phyloP scores from a whole-genome alignment of 805 yeast species.

The Saturnispora mendoncae region DNA sequence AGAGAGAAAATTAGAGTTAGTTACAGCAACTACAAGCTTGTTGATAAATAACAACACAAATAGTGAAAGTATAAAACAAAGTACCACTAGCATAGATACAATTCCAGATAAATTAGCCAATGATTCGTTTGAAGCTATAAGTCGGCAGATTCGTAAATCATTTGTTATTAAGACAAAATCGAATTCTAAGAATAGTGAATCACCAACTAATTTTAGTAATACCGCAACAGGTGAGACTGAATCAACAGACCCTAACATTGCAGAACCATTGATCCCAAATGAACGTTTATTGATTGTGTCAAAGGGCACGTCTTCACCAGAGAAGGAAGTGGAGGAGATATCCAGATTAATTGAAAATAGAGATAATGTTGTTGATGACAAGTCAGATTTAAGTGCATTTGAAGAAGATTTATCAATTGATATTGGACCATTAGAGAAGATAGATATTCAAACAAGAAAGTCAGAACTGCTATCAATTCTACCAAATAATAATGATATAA shows the following conservation, averaged over 20 bases:
- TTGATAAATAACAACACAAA: not conserved
- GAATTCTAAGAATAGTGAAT: not conserved
- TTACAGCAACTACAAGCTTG: constrained; percentile 15
- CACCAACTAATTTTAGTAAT: not conserved
- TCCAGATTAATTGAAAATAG: constrained; percentile 16
- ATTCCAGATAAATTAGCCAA: constrained; percentile 9
- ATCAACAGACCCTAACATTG: constrained; percentile 5
- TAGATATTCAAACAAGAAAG: constrained; percentile 19
- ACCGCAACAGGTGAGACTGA: constrained; percentile 1
- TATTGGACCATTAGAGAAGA: constrained; percentile 24
- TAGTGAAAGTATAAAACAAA: too few species aligned
- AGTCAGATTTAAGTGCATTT: constrained; percentile 17
- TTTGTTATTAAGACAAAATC: constrained; percentile 19
- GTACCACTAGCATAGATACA: not conserved
- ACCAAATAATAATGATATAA: constrained; percentile 15
- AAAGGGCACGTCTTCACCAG: constrained; percentile 7
- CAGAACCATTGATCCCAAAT: not conserved
- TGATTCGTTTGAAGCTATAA: constrained; percentile 26
- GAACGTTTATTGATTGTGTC: not conserved
- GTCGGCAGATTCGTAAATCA: constrained; percentile 26
- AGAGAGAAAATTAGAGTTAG: constrained; percentile 15
- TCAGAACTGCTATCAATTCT: not conserved
- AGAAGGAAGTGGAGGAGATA: constrained; percentile 17
- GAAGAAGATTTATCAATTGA: constrained; percentile 22
- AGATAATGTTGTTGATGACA: constrained; percentile 18